Conservation (phyloP, 805 yeast species). For the Candida piceae region DNA sequence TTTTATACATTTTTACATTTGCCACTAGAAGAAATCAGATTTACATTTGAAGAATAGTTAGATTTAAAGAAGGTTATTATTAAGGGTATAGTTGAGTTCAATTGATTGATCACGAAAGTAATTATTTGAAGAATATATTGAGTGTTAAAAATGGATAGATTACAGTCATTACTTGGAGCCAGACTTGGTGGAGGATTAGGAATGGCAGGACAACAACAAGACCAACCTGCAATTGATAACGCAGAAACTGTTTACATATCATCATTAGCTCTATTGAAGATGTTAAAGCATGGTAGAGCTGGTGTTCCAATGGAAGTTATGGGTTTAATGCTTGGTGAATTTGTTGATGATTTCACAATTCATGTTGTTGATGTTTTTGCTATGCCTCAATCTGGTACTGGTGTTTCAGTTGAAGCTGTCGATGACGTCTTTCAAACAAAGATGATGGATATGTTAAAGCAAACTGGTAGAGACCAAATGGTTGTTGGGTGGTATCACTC, state of each 20-base stretch:
- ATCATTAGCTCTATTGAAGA: constrained; percentile 87
- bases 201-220: constrained; percentile 33
- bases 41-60: too few relatives aligned
- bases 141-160: constrained; percentile 29
- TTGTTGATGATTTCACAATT: constrained; percentile 94
- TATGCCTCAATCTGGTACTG: constrained; percentile 97
- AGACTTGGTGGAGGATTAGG: constrained; percentile 32
- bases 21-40: too few relatives aligned
- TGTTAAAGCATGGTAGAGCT: constrained; percentile 96
- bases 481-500: constrained; percentile 99
- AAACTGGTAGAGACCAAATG: constrained; percentile 98
- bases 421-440: constrained; percentile 98
- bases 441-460: constrained; percentile 99
- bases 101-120: too few relatives aligned
- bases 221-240: constrained; percentile 84
- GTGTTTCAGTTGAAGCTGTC: constrained; percentile 98
- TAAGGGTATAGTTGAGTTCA: too few relatives aligned
- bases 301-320: constrained; percentile 79
- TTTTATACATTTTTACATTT: too few relatives aligned
- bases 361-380: constrained; percentile 98
- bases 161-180: constrained; percentile 29
- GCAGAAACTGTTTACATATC: constrained; percentile 96
- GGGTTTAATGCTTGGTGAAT: constrained; percentile 99
- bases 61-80: too few relatives aligned
- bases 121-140: too few relatives aligned